Base-by-base conservation (phyloP, 2,329 filamentous ascomycete genomes). In the Penicillium hesseltinei region DNA sequence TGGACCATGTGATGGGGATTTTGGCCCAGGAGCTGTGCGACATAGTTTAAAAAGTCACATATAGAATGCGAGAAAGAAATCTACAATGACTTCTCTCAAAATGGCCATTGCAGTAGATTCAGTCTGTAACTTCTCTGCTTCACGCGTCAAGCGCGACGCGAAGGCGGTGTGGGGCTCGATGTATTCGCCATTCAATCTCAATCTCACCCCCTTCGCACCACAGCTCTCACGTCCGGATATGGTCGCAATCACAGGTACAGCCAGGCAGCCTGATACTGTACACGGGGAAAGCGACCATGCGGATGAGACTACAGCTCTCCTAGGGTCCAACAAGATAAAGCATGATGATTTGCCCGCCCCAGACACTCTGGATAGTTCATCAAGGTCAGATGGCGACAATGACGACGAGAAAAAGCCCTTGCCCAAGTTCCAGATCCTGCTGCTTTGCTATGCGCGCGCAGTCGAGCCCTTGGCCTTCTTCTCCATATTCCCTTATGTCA, bases 391-490 rank as follows among this genome's bases (percentile, higher is more conserved):
- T 10, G 35, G 23, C 11, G 21, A 53, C 4, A 61, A 59, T 27
- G 69, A 73, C 25, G 69, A 69, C 6, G 72, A 77, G 1, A 75
- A 80, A 64, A 81, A 77, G 56, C 80, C 82, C 1, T 70, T 89
- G 15, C 83, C 85, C n/a, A 79, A 76, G 60, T 52, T 70, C n/a
- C 90, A 93, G 71, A 85, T 94, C 51, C 72, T 88, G 33, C 73
- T 89, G 11, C 83, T 94, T 13, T 93, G 90, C 77, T 89, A 86
- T 69, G 86, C 87, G 2, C 84, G 89, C 6, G 69, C 90, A 27
- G 79, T 90, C 44, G 90, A 93, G 68, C 89, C 90, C 0, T 82
- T 92, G 40, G 88, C 89, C n/a, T 93, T 91, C 77, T 93, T 92
- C 77, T 85, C 82, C 70, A 91, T 93, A 71, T 89, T 93, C 66